Evolutionary conservation across 805 yeast genomes (phyloP).

Genomic region (Yarrowia porcina): DNA sequence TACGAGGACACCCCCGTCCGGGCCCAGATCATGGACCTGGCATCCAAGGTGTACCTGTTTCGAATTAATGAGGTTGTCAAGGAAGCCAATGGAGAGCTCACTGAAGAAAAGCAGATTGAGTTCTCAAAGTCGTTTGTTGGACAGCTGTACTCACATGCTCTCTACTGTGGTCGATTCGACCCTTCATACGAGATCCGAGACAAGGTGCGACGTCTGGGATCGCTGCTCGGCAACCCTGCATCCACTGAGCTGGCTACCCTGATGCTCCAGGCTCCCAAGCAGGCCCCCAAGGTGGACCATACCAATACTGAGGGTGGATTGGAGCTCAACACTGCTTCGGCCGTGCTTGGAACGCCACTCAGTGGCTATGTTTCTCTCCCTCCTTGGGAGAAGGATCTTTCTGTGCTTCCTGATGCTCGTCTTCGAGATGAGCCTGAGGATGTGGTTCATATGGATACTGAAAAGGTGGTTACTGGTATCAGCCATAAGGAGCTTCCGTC

Average conservation of each 20-base stretch:
- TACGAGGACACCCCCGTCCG: slow-evolving; percentile 57
- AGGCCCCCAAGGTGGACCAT: slow-evolving; percentile 45
- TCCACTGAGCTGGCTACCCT: slow-evolving; percentile 62
- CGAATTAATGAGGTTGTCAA: slow-evolving; percentile 44
- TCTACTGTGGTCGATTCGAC: slow-evolving; percentile 72
- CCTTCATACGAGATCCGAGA: slow-evolving; percentile 75
- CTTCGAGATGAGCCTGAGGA: slow-evolving; percentile 41
- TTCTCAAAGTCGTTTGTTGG: slow-evolving; percentile 16
- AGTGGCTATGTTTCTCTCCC: slow-evolving; percentile 39
- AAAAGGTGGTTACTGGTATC: slow-evolving; percentile 21
- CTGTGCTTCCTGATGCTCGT: slow-evolving; percentile 32
- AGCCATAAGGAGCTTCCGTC: slow-evolving; percentile 28
- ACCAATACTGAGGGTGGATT: slow-evolving; percentile 27
- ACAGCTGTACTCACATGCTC: slow-evolving; percentile 54
- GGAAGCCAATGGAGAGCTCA: slow-evolving; percentile 25
- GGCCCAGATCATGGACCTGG: slow-evolving; percentile 64
- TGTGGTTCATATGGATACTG: slow-evolving; percentile 38
- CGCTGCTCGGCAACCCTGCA: slow-evolving; percentile 53
- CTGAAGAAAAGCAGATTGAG: slow-evolving; percentile 21
- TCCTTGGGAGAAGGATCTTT: slow-evolving; percentile 46
- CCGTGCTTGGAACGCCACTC: slow-evolving; percentile 36
- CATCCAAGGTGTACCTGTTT: slow-evolving; percentile 67
- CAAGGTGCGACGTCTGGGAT: slow-evolving; percentile 68
- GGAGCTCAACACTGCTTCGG: slow-evolving; percentile 37
- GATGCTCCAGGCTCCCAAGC: slow-evolving; percentile 74